Evolutionary conservation across 2,329 filamentous ascomycete species (phyloP).

Genomic region (Beauveria rudraprayagi): DNA sequence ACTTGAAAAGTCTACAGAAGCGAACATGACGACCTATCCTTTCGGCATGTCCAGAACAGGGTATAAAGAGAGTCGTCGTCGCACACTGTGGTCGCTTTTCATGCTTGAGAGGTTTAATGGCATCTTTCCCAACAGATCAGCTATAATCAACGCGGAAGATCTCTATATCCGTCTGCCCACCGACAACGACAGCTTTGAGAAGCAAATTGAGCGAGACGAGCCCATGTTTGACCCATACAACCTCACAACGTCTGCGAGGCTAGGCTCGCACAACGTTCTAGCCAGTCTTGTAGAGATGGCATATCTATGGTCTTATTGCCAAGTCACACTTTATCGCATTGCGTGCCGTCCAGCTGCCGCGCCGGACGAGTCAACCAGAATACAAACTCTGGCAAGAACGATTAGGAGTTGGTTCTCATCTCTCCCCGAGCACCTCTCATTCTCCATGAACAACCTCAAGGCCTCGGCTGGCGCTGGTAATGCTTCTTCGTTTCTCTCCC

Average conservation of each 20-base stretch:
- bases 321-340: constrained; percentile 46
- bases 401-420: constrained; percentile 51
- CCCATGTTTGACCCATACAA: constrained; percentile 52
- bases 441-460: constrained; percentile 49
- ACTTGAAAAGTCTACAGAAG: constrained; percentile 37
- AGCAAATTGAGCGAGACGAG: constrained; percentile 45
- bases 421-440: constrained; percentile 47
- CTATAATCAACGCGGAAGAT: constrained; percentile 54
- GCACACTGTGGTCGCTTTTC: constrained; percentile 66
- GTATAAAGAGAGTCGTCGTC: constrained; percentile 57
- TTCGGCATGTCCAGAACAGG: constrained; percentile 50
- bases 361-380: constrained; percentile 21
- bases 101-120: constrained; percentile 60
- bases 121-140: constrained; percentile 44
- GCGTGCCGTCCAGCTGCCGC: constrained; percentile 21
- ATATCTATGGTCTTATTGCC: constrained; percentile 57
- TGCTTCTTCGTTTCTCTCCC: constrained; percentile 51
- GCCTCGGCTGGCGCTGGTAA: constrained; percentile 44
- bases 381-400: constrained; percentile 41
- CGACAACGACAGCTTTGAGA: constrained; percentile 52
- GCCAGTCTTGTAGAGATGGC: constrained; percentile 55
- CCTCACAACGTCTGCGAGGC: constrained; percentile 15
- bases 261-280: constrained; percentile 39
- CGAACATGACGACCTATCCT: constrained; percentile 33
- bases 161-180: constrained; percentile 61